Percentiles rank a stretch among this genome's conserved stretches.
Evolutionary conservation across 257 asterid genomes (phyloP).

Genomic region (Solanum pennellii): DNA sequence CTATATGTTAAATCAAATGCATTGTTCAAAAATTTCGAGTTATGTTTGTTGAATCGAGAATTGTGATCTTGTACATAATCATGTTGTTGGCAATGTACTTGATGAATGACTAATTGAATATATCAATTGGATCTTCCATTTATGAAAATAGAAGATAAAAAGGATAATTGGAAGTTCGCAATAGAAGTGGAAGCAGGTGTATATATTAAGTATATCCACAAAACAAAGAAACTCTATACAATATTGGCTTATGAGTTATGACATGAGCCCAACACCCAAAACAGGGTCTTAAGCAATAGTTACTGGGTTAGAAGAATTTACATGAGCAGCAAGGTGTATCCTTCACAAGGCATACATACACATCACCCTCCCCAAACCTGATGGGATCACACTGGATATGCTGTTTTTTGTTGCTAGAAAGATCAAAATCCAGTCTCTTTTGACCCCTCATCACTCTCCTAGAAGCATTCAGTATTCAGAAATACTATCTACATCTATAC

Average conservation of each 20-base stretch:
- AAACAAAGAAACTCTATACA: background rate
- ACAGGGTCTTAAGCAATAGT: background rate
- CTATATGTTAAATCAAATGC: background rate
- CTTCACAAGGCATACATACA: background rate
- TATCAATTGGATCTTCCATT: background rate
- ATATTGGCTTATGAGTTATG: background rate
- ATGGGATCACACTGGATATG: background rate
- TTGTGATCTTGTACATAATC: background rate
- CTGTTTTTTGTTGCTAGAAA: background rate
- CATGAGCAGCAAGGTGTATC: background rate
- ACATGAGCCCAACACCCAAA: background rate
- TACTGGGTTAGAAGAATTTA: background rate
- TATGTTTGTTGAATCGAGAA: background rate
- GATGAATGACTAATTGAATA: background rate
- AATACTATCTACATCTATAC: background rate
- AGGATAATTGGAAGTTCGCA: background rate
- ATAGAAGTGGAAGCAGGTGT: background rate
- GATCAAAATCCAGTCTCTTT: background rate
- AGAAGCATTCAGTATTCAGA: background rate
- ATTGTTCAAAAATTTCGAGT: background rate
- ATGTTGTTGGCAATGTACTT: background rate
- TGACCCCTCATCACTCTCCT: background rate
- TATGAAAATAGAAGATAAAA: background rate
- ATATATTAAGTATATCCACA: background rate
- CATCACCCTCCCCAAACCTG: background rate